phyloP scores from a whole-genome alignment of 2,329 filamentous ascomycete genomes.

The Bipolaris bicolor region DNA sequence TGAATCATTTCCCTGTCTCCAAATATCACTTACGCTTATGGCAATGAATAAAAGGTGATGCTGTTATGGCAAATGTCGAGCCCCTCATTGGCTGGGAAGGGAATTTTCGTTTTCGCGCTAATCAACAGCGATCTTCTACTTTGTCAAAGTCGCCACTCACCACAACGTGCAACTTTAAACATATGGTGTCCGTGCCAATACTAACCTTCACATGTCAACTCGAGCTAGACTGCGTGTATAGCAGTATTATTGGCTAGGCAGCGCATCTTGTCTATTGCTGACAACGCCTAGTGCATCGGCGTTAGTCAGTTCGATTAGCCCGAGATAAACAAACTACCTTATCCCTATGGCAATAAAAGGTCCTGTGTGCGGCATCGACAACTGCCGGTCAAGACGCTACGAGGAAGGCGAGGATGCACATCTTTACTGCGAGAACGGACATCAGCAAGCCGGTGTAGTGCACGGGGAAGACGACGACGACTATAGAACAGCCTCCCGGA shows the following conservation, averaged over 20 bases:
- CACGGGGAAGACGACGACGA: conserved; percentile 65
- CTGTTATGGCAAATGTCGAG: conserved; percentile 35
- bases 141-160: not conserved
- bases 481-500: conserved; percentile 67
- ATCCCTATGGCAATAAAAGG: conserved; percentile 28
- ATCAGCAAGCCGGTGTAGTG: conserved; percentile 59
- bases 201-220: no score
- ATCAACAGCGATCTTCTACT: conserved; percentile 21
- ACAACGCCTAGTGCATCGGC: not conserved
- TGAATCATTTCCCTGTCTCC: conserved; percentile 42
- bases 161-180: not conserved
- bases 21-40: conserved; percentile 46
- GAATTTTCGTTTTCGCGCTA: conserved; percentile 35
- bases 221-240: not conserved
- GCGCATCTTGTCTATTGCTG: not conserved
- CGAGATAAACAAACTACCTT: not conserved
- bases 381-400: conserved; percentile 71
- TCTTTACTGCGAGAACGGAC: conserved; percentile 80
- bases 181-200: not conserved
- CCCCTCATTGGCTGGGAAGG: conserved; percentile 31
- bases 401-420: conserved; percentile 76
- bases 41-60: conserved; percentile 48
- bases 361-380: conserved; percentile 60
- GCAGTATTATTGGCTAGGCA: no score
- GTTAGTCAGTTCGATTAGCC: not conserved